phyloP scores from a whole-genome alignment of 768 basidiomycete species.

The Jaapia argillacea region DNA sequence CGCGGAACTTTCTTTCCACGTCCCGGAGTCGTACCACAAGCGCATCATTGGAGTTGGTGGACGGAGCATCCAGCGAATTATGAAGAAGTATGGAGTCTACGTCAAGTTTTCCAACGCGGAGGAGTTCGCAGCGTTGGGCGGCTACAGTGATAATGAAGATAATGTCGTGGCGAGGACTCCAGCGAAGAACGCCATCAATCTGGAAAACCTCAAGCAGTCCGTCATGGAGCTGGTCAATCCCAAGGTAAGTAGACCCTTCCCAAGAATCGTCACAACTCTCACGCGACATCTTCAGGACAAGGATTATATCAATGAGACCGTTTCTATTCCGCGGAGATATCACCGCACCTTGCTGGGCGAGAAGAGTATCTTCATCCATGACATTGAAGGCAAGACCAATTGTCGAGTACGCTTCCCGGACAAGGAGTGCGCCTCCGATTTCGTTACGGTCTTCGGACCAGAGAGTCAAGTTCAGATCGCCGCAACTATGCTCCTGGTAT shows the following conservation, averaged over 20 bases:
- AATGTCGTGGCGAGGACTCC: constrained; percentile 98
- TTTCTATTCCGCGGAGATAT: constrained; percentile 89
- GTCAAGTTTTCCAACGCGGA: constrained; percentile 99
- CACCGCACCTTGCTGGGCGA: constrained; percentile 93
- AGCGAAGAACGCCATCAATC: constrained; percentile 91
- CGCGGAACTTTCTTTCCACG: constrained; percentile 96
- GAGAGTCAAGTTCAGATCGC: constrained; percentile 97
- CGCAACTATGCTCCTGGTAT: constrained; percentile 86
- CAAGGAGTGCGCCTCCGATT: constrained; percentile 89
- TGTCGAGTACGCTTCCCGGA: constrained; percentile 88
- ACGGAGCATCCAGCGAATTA: constrained; percentile 96
- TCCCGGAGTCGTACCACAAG: constrained; percentile 96
- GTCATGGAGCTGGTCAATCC: constrained; percentile 98
- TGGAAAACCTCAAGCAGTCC: constrained; percentile 90
- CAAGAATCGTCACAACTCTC: not conserved
- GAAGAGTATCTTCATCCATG: constrained; percentile 93
- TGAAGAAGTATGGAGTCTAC: constrained; percentile 99
- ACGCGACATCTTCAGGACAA: constrained; percentile 61
- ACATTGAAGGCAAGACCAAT: constrained; percentile 95
- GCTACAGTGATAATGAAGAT: constrained; percentile 95
- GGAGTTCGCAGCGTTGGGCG: constrained; percentile 90
- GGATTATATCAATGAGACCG: constrained; percentile 90
- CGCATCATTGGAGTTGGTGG: constrained; percentile 98
- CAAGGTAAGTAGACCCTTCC: constrained; percentile 46
- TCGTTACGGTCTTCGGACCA: constrained; percentile 93